Conservation (phyloP, 2,329 filamentous ascomycete genomes). For the Epichloe festucae region DNA sequence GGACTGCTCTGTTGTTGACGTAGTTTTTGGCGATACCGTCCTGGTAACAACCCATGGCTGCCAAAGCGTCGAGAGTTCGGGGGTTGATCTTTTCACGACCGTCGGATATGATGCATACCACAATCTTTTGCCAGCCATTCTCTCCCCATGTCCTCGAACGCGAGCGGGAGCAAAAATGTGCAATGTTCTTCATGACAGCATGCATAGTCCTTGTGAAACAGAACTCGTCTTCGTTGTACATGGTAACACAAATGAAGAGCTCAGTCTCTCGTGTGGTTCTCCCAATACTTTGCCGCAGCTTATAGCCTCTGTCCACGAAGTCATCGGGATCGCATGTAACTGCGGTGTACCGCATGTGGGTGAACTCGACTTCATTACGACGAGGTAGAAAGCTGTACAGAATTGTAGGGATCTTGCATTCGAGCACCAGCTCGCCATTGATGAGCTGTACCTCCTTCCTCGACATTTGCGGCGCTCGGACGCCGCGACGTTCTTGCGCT, state of each 20-base stretch:
- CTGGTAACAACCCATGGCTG: slow-evolving; percentile 96
- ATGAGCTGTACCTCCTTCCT: slow-evolving; percentile 92
- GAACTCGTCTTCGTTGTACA: slow-evolving; percentile 99
- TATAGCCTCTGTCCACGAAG: slow-evolving; percentile 79
- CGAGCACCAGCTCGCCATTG: slow-evolving; percentile 92
- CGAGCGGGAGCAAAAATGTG: slow-evolving; percentile 84
- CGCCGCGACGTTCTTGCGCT: slow-evolving; percentile 76
- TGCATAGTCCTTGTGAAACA: slow-evolving; percentile 97
- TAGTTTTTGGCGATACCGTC: slow-evolving; percentile 97
- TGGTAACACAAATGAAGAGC: slow-evolving; percentile 91
- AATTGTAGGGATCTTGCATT: slow-evolving; percentile 98
- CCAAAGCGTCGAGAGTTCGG: slow-evolving; percentile 81
- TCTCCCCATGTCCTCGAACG: slow-evolving; percentile 96
- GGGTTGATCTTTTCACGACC: slow-evolving; percentile 84
- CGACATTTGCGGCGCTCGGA: slow-evolving; percentile 73
- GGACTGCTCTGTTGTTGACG: slow-evolving; percentile 91
- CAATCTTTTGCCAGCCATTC: slow-evolving; percentile 96
- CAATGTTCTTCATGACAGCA: slow-evolving; percentile 95
- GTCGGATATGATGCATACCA: slow-evolving; percentile 92
- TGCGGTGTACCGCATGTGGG: slow-evolving; percentile 96
- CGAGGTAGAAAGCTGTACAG: slow-evolving; percentile 92
- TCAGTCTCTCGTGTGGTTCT: slow-evolving; percentile 79
- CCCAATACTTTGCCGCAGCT: slow-evolving; percentile 82
- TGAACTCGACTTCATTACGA: slow-evolving; percentile 89
- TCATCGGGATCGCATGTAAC: slow-evolving; percentile 98